phyloP scores from a whole-genome alignment of 192 early-diverging fungal genomes.

The Coemansia sp. region DNA sequence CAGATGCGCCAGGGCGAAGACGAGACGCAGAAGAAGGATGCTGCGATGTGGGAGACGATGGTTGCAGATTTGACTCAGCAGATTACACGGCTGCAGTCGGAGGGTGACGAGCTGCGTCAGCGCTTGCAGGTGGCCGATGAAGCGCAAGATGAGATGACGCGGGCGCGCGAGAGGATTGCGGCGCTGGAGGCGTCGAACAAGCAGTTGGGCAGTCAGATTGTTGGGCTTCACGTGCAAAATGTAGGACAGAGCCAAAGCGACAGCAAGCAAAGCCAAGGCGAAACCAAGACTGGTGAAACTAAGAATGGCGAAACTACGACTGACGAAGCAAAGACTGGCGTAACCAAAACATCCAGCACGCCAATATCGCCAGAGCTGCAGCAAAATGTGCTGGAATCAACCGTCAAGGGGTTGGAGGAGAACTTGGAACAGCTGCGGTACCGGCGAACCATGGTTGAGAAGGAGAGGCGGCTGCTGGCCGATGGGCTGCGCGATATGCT shows the following conservation, averaged over 20 bases:
- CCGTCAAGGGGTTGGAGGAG: conserved; percentile 9
- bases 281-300: neutral
- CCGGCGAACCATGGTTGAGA: conserved; percentile 22
- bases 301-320: neutral
- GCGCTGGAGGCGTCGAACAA: conserved; percentile 1
- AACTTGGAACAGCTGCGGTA: conserved; percentile 11
- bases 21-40: neutral
- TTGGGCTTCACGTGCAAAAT: neutral
- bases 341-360: neutral
- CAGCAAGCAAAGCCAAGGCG: neutral
- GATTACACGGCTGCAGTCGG: conserved; percentile 9
- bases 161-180: neutral
- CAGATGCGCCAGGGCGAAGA: conserved; percentile 9
- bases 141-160: conserved; percentile 6
- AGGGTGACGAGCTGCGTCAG: conserved; percentile 31
- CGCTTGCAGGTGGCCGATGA: conserved; percentile 14
- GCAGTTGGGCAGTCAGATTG: neutral
- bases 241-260: neutral
- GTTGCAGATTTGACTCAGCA: conserved; percentile 17
- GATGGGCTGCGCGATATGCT: conserved; percentile 33
- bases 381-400: neutral
- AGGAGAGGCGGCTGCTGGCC: conserved; percentile 37
- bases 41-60: conserved; percentile 11
- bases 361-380: neutral
- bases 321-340: neutral